Evolutionary conservation across 805 yeast genomes (phyloP), one percentile per base, ranked within the genome.

Genomic region (Saccharomycopsis sp.): DNA sequence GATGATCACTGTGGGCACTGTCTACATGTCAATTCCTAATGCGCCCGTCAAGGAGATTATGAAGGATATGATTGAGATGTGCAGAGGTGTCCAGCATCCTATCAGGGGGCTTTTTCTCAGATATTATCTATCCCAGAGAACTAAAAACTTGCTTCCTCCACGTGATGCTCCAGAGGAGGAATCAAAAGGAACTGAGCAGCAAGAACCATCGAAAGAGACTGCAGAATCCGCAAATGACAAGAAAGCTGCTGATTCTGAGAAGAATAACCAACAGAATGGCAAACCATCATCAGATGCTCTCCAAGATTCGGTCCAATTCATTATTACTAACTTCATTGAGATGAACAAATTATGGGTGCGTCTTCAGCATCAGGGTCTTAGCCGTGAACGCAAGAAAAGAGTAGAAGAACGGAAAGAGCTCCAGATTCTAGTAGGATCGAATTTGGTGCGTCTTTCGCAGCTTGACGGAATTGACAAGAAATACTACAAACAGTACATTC

Each of bases 291-390:
- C 67, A 44, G 64, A 81, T 79, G 63, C 73, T 8, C 40, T 85
- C 53, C 74, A 79, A 52, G 91, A 86, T 62, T 83, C 91, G 1
- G 86, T 90, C 48, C 83, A 84, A 58, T 92, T 91, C 67, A 80
- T 91, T 40, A 78, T 89, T 55, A 82, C 89, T 18, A 94, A 94
- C 69, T 94, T 94, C 69, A 84, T 92, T 58, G 99, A 94, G 70
- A 94, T 94, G 99, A 94, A 94, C 74, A 94, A 94, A 70, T 76
- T 94, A 52, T 94, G 99, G 99, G 98, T 94, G 2, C 80, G 99
- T 54, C 75, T 91, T 63, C 98, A 92, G 72, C 97, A 91, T 69
- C 97, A 91, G 71, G 98, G 98, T 1, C 97, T 90, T 61, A 81
- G 92, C 2, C 80, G 87, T 48, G 97, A 92, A 65, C 79, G 89